Evolutionary conservation across 495 filamentous ascomycete species (phyloP), one percentile per base, ranked within the genome.

Genomic region (Hypomontagnella monticulosa): DNA sequence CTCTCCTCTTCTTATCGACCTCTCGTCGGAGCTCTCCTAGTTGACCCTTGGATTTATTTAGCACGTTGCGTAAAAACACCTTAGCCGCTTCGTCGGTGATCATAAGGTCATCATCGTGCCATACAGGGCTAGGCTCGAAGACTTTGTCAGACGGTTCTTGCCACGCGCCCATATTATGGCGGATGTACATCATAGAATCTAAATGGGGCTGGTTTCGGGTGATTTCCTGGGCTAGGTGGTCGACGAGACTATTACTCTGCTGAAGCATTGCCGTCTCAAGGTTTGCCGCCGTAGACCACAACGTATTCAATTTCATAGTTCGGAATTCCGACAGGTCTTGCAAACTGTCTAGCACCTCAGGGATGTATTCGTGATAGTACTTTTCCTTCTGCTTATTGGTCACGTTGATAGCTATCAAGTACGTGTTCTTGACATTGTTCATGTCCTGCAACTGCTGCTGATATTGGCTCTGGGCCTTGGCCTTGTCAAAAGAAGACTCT

Each of bases 381-480:
- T 88, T 92, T 74, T 96, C 91, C 79, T 97, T 98, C 70, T 96
- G 88, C 75, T 92, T 93, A 78, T 99, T 99, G 36, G 94, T 93
- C 41, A 97, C 91, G 72, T 94, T 95, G 80, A 99, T 96, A 54
- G 86, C 85, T 64, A 99, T 94, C 36, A 99, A 80, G 70, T 99
- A 99, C 1, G 91, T 93, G 71, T 98, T 99, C 90, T 99, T 99
- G 71, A 91, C 86, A 73, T 98, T 98, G 75, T 92, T 88, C 96
- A 98, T 98, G 54, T 98, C 94, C 38, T 87, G 71, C 37, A 93
- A 80, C 74, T 98, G 93, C 70, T 95, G 91, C 69, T 96, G 91
- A 74, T 95, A 98, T 14, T 89, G 87, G 67, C 85, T 87, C 74
- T 96, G 91, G 5, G 96, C 93, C 78, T 98, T 99, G 23, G 83